Base-by-base conservation (phyloP, 805 yeast genomes). In the Wickerhamiella spandovensis region DNA sequence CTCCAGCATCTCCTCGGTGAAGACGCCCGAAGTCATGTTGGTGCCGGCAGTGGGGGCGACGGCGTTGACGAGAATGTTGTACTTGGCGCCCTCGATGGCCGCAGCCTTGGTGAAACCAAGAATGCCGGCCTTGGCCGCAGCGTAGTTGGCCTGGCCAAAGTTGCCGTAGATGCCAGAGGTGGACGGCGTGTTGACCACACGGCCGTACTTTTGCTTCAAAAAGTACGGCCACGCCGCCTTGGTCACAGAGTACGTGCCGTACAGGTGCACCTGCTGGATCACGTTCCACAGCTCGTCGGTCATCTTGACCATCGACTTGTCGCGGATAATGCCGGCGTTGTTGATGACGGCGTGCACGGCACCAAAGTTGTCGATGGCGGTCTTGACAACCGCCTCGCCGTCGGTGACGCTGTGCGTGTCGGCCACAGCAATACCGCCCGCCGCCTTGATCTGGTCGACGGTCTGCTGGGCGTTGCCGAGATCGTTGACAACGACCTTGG, bases 21-120 rank as follows among this genome's bases (percentile, higher is more conserved):
- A 84, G 46, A 90, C 81, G 5, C 95, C 84, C 61, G 78, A 77
- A 25, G 98, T 90, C 98, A 90, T 90, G 51, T 94, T 89, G 43
- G 98, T 90, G 63, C 90, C 97, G 25, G 97, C 97, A 65, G 90
- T 96, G 49, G 98, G 98, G 24, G 98, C 97, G 65, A 88, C 81
- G 37, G 79, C 77, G 64, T 89, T 85, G 51, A 80, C 89, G 61
- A 74, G 72, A 58, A 90, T 87, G 63, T 82, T 79, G 61, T 72
- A 64, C 66, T 78, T 86, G 53, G 79, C 79, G 61, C 98, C 98
- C 71, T 90, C 98, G 56, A 85, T 74, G 25, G 97, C 96, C 55
- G 87, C 67, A 43, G 97, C 82, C 67, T 77, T 80, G 41, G 95
- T 76, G 58, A 90, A 76, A 17, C 95, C 95, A 46, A 88, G 69